Evolutionary conservation across 2,329 filamentous ascomycete genomes (phyloP), one percentile per base, ranked within the genome.

Genomic region (Fusarium nurragi): DNA sequence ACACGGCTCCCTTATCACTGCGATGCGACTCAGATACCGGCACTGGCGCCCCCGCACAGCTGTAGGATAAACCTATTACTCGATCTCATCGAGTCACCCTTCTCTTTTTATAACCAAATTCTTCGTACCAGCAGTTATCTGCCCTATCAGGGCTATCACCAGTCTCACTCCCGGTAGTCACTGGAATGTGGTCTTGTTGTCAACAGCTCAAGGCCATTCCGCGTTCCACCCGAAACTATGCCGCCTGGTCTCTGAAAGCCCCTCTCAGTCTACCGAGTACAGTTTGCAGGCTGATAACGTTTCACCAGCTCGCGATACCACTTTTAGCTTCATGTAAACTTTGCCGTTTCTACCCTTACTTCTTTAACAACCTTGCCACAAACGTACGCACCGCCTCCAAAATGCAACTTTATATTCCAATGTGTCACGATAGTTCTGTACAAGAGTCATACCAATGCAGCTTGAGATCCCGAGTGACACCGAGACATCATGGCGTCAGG

Each of bases 11-110:
- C 65, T 72, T 71, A 69, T 71, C 69, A 53, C 45, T 19, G 6
- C 23, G 43, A 60, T 51, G 53, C 54, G 23, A 55, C 54, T 58
- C 56, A 67, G 68, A 71, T 69, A 67, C 51, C 45, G 54, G 43
- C 60, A 54, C 57, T 40, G 44, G 60, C 51, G 25, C 38, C 40
- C 38, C n/a, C 26, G 21, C 39, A 51, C 39, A 51, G 44, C 49
- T 45, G 37, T 28, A 61, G 45, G 48, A 46, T 41, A 60, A 69
- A 69, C 51, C 38, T 56, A 40, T 80, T 80, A 80, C 79, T 79
- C 76, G 75, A 80, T 80, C 73, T 70, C 73, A 80, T 80, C 78
- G 78, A 80, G 78, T 80, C 78, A 81, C 67, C 68, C 44, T 34
- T 56, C 32, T 56, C 36, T 30, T 55, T 39, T 47, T 54, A 55